A percentile compares a stretch with the other conserved stretches of the same genome.
Conservation (phyloP, 208 protist species). For the Trichomonas gallinae region DNA sequence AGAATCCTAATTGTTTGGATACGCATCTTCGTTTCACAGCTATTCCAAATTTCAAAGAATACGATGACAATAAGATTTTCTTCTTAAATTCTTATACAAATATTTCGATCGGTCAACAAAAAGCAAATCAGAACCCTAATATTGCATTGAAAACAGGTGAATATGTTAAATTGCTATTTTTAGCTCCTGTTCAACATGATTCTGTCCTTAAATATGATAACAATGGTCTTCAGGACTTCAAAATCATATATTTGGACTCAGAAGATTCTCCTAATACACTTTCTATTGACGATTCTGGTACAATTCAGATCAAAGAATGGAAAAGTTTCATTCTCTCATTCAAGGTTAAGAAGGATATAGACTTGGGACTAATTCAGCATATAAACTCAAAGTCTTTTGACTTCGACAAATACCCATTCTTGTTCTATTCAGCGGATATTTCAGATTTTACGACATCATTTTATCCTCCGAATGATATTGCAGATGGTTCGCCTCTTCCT, state of each 20-base stretch:
- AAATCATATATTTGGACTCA: background rate
- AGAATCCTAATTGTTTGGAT: background rate
- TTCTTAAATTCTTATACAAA: background rate
- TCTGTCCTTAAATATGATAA: background rate
- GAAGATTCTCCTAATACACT: background rate
- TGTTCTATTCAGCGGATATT: background rate
- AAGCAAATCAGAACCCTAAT: background rate
- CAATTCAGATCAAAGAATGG: background rate
- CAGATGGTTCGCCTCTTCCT: background rate
- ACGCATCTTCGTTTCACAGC: background rate
- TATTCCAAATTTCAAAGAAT: background rate
- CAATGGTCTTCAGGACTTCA: background rate
- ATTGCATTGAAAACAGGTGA: background rate
- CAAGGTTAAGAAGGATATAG: background rate
- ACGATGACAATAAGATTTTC: background rate
- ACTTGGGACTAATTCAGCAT: background rate
- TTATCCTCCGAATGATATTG: background rate
- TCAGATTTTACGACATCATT: background rate
- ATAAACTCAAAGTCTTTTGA: background rate
- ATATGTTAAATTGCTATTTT: background rate
- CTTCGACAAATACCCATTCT: background rate
- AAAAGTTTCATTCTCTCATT: background rate
- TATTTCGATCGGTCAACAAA: background rate
- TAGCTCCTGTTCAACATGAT: background rate
- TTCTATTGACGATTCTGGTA: background rate